phyloP scores from a whole-genome alignment of 139 green algal genomes.

The Coelastrella sp. region DNA sequence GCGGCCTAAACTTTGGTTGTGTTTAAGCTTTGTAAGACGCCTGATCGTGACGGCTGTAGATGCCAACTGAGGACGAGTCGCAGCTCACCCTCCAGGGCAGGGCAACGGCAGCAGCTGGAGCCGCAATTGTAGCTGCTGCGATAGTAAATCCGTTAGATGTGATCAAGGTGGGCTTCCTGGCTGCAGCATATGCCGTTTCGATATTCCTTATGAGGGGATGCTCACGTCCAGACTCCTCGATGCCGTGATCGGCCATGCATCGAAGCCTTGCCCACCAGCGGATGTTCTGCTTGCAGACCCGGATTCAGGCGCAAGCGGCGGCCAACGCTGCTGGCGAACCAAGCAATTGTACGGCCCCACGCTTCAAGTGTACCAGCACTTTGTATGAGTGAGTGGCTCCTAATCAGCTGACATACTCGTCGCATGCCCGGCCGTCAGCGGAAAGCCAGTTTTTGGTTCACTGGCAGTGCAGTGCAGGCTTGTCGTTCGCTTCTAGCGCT shows the following conservation, averaged over 20 bases:
- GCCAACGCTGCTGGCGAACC: background rate
- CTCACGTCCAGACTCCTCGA: background rate
- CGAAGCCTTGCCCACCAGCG: background rate
- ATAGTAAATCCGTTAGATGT: slow-evolving; percentile 90
- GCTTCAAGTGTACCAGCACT: slow-evolving; percentile 33
- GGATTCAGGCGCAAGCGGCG: slow-evolving; percentile 70
- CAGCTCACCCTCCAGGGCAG: slow-evolving; percentile 23
- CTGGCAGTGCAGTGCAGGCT: too few relatives aligned
- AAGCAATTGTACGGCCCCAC: background rate
- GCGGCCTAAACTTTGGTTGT: too few relatives aligned
- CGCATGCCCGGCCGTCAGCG: background rate
- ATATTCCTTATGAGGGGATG: background rate
- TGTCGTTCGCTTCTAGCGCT: too few relatives aligned
- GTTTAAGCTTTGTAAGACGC: too few relatives aligned
- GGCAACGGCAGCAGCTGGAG: slow-evolving; percentile 71
- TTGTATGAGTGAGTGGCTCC: slow-evolving; percentile 44
- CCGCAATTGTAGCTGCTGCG: slow-evolving; percentile 74
- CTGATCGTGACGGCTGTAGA: background rate
- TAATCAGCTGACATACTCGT: background rate
- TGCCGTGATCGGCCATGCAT: background rate
- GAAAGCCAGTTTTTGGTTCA: too few relatives aligned
- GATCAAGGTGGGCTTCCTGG: slow-evolving; percentile 72
- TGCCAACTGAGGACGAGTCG: slow-evolving; percentile 33
- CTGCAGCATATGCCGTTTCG: background rate
- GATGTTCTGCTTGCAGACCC: background rate